These are phyloP conservation scores for Salix viminalis DNA, from an alignment of 345 rosid genomes.

Conservation along the genomic window DNA sequence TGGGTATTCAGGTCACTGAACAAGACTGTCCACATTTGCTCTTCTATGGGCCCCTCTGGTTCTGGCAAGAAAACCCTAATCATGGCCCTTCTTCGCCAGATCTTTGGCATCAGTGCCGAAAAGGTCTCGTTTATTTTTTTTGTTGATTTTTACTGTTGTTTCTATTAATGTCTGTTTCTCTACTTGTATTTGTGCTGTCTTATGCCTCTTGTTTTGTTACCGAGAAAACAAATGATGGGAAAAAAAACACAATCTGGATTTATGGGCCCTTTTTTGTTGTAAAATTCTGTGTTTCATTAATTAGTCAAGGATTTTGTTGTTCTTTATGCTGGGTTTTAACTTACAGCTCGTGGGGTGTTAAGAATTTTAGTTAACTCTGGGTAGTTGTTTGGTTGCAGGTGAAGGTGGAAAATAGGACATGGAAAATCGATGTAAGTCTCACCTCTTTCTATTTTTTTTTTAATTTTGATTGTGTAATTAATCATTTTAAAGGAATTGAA, in stretches of 20 bases:
- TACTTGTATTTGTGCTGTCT: not conserved
- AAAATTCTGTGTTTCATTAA: not conserved
- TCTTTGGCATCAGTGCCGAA: constrained; percentile 79
- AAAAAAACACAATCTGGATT: not conserved
- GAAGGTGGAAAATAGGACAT: constrained; percentile 82
- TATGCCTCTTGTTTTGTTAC: not conserved
- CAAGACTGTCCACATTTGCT: constrained; percentile 97
- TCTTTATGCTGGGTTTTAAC: not conserved
- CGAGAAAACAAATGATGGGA: not conserved
- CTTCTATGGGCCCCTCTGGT: constrained; percentile 95
- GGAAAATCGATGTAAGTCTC: constrained; percentile 84
- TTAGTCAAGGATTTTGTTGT: not conserved
- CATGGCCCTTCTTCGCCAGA: constrained; percentile 81
- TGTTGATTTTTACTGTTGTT: not conserved
- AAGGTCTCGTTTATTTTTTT: constrained; percentile 46
- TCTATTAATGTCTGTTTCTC: not conserved
- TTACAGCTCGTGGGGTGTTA: not conserved
- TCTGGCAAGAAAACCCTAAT: constrained; percentile 99
- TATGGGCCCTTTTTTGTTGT: no score
- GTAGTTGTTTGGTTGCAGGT: constrained; percentile 52
- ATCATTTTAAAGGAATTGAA: not conserved
- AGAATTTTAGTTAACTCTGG: not conserved
- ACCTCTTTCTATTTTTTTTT: not conserved
- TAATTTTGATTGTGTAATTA: not conserved
- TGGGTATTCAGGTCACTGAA: constrained; percentile 56